Evolutionary conservation across 2,329 filamentous ascomycete species (phyloP), one percentile per base, ranked within the genome.

Genomic region (Westerdykella ornata): DNA sequence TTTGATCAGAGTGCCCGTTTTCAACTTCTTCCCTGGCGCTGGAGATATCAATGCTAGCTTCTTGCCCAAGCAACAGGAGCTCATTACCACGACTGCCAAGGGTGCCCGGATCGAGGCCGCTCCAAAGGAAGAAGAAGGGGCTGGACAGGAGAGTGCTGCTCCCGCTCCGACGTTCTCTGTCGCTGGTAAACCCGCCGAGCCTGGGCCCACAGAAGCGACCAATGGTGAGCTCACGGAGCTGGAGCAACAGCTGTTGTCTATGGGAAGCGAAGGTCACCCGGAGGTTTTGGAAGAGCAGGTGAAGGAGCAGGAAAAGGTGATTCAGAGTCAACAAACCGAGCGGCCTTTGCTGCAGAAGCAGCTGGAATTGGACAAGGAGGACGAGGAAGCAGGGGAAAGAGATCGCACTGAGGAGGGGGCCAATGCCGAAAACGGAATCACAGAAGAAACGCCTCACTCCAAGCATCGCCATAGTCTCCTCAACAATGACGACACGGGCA

Each of bases 1-100:
- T 57, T 76, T 98, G 28, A 88, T 98, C 69, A 95, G 94, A 63
- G 92, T 98, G 26, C 82, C 82, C 1, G 88, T 90, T 0, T 98
- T 95, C 64, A 90, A 97, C 64, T 98, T 98, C 68, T 98, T 97
- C 70, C 87, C 94, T 43, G 92, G 92, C 13, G 95, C 96, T 48
- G 92, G 92, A 47, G 92, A 98, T 66, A 98, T 98, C 72, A 98
- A 98, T 70, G 94, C 90, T 11, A 95, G 87, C 61, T 98, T 97
- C 61, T 67, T 98, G 39, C 92, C 92, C 0, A 94, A 94, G 65
- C 81, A 78, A 39, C 58, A 63, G 35, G 64, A 66, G 44, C 46
- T 66, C 16, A 52, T 63, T 5, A 57, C 54, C 4, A 48, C 57
- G 22, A 20, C 39, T 30, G 17, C 31, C 6, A 45, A 40, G 35